Base-by-base conservation (phyloP, 371 early-diverging fungal species). In the Entomophthora muscae region DNA sequence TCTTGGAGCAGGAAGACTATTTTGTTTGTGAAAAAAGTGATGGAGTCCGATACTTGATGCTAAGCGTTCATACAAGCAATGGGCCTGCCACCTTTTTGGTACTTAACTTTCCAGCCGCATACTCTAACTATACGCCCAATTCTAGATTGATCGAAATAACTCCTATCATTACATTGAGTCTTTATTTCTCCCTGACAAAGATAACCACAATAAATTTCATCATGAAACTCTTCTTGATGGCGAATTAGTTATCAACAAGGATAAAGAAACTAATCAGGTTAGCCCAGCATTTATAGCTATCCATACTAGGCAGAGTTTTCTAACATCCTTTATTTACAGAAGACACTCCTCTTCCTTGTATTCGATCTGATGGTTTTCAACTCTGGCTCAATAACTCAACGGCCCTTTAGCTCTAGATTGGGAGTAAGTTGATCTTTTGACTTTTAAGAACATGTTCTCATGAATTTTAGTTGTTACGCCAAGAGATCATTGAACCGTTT, bases 21-120 rank as follows among this genome's bases (percentile, higher is more conserved):
- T 90, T 82, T 73, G 92, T 91, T 30, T 84, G 87, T 66, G 93
- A 95, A 65, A 90, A 91, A 71, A 85, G 85, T 26, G 90, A 90
- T 73, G 93, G 92, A 2, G 71, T 88, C 7, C 80, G 92, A 32
- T 85, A 81, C 61, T 68, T 92, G 0, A 66, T 92, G 64, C 76
- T 80, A 63, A 72, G 80, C 64, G 58, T 69, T 21, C 72, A 73
- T 30, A 73, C 74, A 22, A 67, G 68, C 22, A 76, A 78, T 54
- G 79, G 80, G 0, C 72, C 75, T 21, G 76, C 75, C 33, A 68
- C 79, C 21, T 84, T 81, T 70, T 61, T 87, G 70, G 84, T 83
- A 72, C 61, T 26, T 10, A n/a, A 21, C 26, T 22, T 3, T 32
- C n/a, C 26, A 13, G 17, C 55, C 32, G 63, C 33, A 32, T 24